Evolutionary conservation across 805 yeast genomes (phyloP).

Genomic region (Alloascoidea hylecoeti): DNA sequence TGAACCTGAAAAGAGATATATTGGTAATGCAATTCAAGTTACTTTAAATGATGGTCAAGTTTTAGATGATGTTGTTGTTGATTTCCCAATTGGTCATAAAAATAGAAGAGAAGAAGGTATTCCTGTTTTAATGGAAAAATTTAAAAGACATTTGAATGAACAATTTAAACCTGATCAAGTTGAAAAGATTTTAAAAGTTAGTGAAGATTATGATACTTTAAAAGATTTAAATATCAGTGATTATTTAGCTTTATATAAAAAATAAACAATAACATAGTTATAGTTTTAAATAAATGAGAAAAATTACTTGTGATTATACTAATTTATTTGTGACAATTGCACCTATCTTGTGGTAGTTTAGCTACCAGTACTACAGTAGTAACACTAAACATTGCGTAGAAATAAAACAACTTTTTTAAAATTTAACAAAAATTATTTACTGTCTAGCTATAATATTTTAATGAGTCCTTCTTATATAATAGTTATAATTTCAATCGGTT

Average conservation of each 20-base stretch:
- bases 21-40: conserved; percentile 37
- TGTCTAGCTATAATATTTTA: too few relatives aligned
- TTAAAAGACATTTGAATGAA: conserved; percentile 33
- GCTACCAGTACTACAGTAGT: too few relatives aligned
- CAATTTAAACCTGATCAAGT: conserved; percentile 26
- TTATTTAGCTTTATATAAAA: conserved; percentile 27
- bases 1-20: conserved; percentile 40
- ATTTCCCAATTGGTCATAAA: conserved; percentile 46
- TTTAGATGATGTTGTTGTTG: conserved; percentile 36
- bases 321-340: too few relatives aligned
- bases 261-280: conserved; percentile 4
- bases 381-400: too few relatives aligned
- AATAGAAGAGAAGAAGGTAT: conserved; percentile 45
- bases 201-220: conserved; percentile 18
- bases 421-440: too few relatives aligned
- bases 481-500: too few relatives aligned
- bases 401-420: too few relatives aligned
- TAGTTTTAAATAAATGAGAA: too few relatives aligned
- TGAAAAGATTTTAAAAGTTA: conserved; percentile 21
- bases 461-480: too few relatives aligned
- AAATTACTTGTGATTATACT: too few relatives aligned
- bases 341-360: too few relatives aligned
- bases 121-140: conserved; percentile 35
- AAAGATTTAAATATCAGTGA: conserved; percentile 30
- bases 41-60: conserved; percentile 39